phyloP scores from a whole-genome alignment of 2,329 filamentous ascomycete genomes.

The Didymella pinodella region DNA sequence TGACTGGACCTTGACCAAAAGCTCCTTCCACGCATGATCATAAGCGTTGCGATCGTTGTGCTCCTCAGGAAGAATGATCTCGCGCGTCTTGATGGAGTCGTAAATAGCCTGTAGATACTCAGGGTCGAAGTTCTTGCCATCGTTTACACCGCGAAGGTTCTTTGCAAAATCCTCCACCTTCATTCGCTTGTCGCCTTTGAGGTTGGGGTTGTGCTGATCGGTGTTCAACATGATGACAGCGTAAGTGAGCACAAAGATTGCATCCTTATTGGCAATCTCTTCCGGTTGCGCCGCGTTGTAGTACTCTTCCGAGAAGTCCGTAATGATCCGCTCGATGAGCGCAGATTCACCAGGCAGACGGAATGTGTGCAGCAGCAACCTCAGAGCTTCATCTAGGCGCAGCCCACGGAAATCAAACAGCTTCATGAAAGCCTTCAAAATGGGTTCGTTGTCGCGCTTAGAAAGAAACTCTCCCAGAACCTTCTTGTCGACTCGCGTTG shows the following conservation, averaged over 20 bases:
- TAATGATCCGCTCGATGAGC: conserved; percentile 91
- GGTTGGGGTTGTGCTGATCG: conserved; percentile 93
- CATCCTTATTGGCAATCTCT: conserved; percentile 83
- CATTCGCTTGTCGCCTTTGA: conserved; percentile 84
- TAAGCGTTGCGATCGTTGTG: conserved; percentile 97
- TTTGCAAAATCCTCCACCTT: conserved; percentile 79
- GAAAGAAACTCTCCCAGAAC: conserved; percentile 91
- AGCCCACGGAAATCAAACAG: conserved; percentile 89
- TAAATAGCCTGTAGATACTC: conserved; percentile 88
- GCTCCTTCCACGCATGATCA: conserved; percentile 96
- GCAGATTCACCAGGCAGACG: conserved; percentile 91
- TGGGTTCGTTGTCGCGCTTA: conserved; percentile 85
- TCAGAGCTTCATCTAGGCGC: conserved; percentile 87
- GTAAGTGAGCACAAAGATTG: conserved; percentile 89
- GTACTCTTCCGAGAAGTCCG: conserved; percentile 86
- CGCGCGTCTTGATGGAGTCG: conserved; percentile 87
- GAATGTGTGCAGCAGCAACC: conserved; percentile 88
- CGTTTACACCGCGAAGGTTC: conserved; percentile 91
- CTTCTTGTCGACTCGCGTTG: conserved; percentile 87
- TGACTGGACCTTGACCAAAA: conserved; percentile 82
- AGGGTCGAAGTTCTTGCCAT: conserved; percentile 80
- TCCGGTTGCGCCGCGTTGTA: conserved; percentile 73
- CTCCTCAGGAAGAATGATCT: conserved; percentile 96
- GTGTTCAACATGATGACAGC: conserved; percentile 98
- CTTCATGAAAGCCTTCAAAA: conserved; percentile 83